Evolutionary conservation across 768 basidiomycete species (phyloP), one percentile per base, ranked within the genome.

Genomic region (Pulveroboletus sp.): DNA sequence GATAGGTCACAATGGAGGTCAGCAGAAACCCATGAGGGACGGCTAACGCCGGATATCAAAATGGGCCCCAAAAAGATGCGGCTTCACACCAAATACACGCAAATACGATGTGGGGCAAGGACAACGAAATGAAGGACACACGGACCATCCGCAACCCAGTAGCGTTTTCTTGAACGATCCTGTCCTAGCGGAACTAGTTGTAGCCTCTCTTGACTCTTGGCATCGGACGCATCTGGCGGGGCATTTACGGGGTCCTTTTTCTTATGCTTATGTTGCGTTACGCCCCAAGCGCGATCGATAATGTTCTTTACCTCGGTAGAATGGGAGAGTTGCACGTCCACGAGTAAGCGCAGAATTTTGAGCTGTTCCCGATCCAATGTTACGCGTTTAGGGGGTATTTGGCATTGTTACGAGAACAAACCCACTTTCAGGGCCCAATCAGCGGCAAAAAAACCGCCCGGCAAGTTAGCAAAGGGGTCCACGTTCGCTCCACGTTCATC

Each of bases 91-190:
- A 88, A 88, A 86, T 81, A 86, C 71, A 76, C 72, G 70, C 81
- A 88, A 88, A 86, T 81, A 86, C 40, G 67, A 60, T 53, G 59
- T 56, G 61, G 62, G 51, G 62, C 68, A 45, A 60, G 54, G 56
- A 65, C 57, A 48, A 58, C 43, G 60, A 68, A 62, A 68, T 68
- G 58, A 68, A 64, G 55, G 56, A 72, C 65, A 74, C 75, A 89
- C 90, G 77, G 75, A 93, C 90, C 87, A 81, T 93, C 91, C 65
- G 79, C 79, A 57, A 86, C 70, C 91, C 91, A 93, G 69, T 83
- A 93, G 45, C 91, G 86, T 68, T 80, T 87, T 57, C 86, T 80
- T 45, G 77, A 75, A 45, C 65, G 68, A 65, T 93, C 91, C 62
- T 89, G 88, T 39, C 91, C 91, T 24, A 92, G 64, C 15, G 91